Evolutionary conservation across 768 basidiomycete genomes (phyloP).

Genomic region (Termitomyces sp.): DNA sequence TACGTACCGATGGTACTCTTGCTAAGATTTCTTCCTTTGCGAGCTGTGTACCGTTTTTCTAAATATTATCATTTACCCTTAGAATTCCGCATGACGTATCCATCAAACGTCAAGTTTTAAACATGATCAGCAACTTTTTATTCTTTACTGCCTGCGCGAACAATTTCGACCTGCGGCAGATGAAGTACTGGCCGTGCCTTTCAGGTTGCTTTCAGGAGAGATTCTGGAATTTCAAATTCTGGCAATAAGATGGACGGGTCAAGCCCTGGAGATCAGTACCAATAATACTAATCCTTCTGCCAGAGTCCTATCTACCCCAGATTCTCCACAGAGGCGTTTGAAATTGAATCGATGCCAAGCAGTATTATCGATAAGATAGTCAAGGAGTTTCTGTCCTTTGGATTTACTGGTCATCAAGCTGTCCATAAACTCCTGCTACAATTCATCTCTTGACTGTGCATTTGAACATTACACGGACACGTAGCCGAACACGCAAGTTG

Average conservation of each 20-base stretch:
- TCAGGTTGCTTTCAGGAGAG: no score
- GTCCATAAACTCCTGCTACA: background rate
- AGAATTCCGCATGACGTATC: background rate
- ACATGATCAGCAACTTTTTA: background rate
- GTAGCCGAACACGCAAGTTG: background rate
- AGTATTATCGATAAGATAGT: background rate
- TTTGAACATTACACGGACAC: background rate
- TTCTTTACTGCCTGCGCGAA: background rate
- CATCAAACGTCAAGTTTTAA: background rate
- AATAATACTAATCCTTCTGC: background rate
- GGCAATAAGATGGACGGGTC: no score
- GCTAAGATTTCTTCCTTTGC: slow-evolving; percentile 2
- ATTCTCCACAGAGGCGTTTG: background rate
- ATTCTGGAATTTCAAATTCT: no score
- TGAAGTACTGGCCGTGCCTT: no score
- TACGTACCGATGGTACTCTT: slow-evolving; percentile 4
- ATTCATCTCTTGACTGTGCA: background rate
- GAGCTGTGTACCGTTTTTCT: slow-evolving; percentile 8
- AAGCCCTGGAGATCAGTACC: no score
- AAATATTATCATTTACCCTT: slow-evolving; percentile 2
- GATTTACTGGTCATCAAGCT: background rate
- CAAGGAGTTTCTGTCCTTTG: background rate
- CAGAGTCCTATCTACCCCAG: no score
- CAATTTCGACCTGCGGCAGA: no score
- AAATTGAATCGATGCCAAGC: background rate